Evolutionary conservation across 2,329 filamentous ascomycete species (phyloP).

Genomic region (Fusarium longipes): DNA sequence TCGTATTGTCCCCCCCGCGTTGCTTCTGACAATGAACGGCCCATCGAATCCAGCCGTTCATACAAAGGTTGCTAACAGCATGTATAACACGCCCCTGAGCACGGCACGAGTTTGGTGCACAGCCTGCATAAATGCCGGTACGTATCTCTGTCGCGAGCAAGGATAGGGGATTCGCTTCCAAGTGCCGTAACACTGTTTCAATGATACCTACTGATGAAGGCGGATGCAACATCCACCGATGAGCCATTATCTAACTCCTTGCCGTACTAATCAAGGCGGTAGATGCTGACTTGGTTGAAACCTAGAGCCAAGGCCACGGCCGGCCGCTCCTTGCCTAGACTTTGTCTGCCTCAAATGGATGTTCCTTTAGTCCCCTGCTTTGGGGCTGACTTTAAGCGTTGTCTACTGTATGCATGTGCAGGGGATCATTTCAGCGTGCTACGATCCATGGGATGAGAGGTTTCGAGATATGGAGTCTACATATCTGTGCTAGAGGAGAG

Average conservation of each 20-base stretch:
- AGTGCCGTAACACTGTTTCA: slow-evolving; percentile 5
- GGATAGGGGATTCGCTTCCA: not conserved
- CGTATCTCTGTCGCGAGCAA: not conserved
- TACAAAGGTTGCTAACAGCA: not conserved
- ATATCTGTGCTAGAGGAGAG: not conserved
- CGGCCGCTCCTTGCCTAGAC: slow-evolving; percentile 18
- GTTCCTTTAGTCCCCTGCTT: slow-evolving; percentile 12
- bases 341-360: not conserved
- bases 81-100: not conserved
- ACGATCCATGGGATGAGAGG: slow-evolving; percentile 11
- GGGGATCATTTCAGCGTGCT: slow-evolving; percentile 18
- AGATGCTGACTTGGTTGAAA: slow-evolving; percentile 1
- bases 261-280: not conserved
- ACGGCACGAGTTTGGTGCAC: not conserved
- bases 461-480: slow-evolving; percentile 26
- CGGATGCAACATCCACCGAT: not conserved
- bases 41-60: not conserved
- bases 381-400: not conserved
- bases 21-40: not conserved
- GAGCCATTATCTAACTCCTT: no score
- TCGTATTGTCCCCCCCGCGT: not conserved
- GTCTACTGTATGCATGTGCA: slow-evolving; percentile 22
- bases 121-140: not conserved
- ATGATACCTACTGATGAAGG: not conserved
- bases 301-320: not conserved